Conservation (phyloP, 805 yeast species). For the Kuraishia ogatae region DNA sequence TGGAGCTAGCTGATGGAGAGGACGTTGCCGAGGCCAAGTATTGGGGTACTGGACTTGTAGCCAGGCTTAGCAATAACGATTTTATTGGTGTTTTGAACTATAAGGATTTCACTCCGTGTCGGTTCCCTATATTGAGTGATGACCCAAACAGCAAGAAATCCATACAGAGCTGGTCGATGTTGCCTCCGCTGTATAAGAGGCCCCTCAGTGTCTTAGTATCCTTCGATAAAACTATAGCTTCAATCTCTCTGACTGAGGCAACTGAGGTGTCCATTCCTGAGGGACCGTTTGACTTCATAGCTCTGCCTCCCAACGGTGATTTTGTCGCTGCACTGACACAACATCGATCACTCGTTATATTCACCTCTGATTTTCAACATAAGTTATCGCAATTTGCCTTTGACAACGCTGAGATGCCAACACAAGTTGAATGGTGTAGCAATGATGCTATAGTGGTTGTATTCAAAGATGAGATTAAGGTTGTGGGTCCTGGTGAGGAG, state of each 20-base stretch:
- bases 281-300: slow-evolving; percentile 9
- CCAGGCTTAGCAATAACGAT: slow-evolving; percentile 28
- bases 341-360: slow-evolving; percentile 36
- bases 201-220: neutral
- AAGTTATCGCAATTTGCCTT: slow-evolving; percentile 35
- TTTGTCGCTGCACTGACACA: slow-evolving; percentile 39
- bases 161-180: slow-evolving; percentile 10
- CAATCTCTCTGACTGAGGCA: slow-evolving; percentile 7
- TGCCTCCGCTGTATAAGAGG: neutral
- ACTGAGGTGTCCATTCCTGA: slow-evolving; percentile 6
- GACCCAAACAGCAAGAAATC: neutral
- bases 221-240: neutral
- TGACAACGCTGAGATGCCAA: slow-evolving; percentile 25
- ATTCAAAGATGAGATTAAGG: slow-evolving; percentile 49
- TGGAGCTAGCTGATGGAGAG: slow-evolving; percentile 22
- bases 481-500: slow-evolving; percentile 66
- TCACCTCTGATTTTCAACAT: slow-evolving; percentile 35
- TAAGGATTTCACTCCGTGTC: slow-evolving; percentile 9
- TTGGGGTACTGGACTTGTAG: slow-evolving; percentile 34
- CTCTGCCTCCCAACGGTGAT: slow-evolving; percentile 43
- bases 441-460: slow-evolving; percentile 68
- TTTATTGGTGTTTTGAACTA: slow-evolving; percentile 32
- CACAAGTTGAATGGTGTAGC: slow-evolving; percentile 71
- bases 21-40: slow-evolving; percentile 27
- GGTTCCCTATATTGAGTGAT: neutral